A percentile compares a stretch with the other conserved stretches of the same genome.
These are phyloP conservation scores for Drechslera avenae DNA, from an alignment of 2,329 filamentous ascomycete species.

Conservation along the genomic window DNA sequence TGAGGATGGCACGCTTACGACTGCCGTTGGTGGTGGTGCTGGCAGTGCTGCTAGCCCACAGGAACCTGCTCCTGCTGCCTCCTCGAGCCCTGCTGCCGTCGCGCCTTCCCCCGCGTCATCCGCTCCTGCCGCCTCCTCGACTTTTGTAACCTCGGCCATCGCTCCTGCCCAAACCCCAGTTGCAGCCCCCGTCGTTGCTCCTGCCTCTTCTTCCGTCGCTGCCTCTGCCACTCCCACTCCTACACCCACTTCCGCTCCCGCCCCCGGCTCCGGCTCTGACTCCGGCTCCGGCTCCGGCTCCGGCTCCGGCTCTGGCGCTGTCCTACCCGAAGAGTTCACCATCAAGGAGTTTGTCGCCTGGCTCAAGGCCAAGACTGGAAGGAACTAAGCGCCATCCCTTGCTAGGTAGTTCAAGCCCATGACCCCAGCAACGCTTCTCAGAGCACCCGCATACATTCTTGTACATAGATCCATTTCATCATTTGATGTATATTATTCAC, in stretches of 20 bases:
- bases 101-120: constrained; percentile 13
- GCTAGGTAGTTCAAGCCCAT: too few species aligned
- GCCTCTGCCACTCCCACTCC: constrained; percentile 1
- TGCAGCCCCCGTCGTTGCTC: constrained; percentile 6
- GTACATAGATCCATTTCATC: constrained; percentile 17
- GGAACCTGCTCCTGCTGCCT: constrained; percentile 11
- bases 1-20: constrained; percentile 59
- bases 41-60: constrained; percentile 13
- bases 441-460: constrained; percentile 14
- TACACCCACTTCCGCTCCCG: constrained; percentile 8
- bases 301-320: constrained; percentile 18
- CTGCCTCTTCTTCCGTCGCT: constrained; percentile 11
- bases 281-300: constrained; percentile 19
- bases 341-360: constrained; percentile 36
- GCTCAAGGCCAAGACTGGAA: constrained; percentile 26
- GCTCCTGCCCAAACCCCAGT: constrained; percentile 13
- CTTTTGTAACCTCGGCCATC: constrained; percentile 7
- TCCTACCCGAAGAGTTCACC: constrained; percentile 33
- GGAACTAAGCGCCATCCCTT: constrained; percentile 6
- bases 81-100: too few species aligned
- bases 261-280: constrained; percentile 17
- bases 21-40: constrained; percentile 28
- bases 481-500: background rate
- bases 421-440: background rate
- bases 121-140: constrained; percentile 3